These are phyloP conservation scores for Fusarium phyllophilum DNA, from an alignment of 2,329 filamentous ascomycete species.

Conservation along the genomic window DNA sequence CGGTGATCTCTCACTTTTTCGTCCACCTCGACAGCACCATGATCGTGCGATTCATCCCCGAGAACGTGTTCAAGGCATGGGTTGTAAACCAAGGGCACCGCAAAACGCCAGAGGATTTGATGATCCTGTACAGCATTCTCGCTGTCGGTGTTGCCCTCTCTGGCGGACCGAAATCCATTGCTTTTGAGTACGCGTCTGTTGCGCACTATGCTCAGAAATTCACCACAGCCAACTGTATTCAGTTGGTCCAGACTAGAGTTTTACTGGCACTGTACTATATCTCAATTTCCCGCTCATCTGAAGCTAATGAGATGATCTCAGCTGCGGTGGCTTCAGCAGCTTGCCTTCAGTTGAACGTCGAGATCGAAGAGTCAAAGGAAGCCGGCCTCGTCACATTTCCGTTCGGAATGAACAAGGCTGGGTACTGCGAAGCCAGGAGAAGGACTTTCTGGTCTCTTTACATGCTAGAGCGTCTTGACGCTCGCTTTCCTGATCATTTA, in stretches of 20 bases:
- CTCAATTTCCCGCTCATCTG: conserved; percentile 66
- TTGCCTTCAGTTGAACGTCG: conserved; percentile 71
- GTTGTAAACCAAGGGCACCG: conserved; percentile 48
- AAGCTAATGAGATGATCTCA: conserved; percentile 72
- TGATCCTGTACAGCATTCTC: conserved; percentile 58
- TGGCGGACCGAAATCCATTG: conserved; percentile 51
- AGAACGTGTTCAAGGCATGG: conserved; percentile 53
- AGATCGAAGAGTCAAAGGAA: conserved; percentile 61
- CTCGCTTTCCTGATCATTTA: conserved; percentile 63
- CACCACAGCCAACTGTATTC: conserved; percentile 54
- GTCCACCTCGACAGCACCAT: conserved; percentile 54
- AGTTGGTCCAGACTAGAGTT: conserved; percentile 74
- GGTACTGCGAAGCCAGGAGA: conserved; percentile 72
- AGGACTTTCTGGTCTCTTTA: conserved; percentile 79
- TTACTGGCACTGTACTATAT: conserved; percentile 74
- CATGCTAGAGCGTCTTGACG: conserved; percentile 74
- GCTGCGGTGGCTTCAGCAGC: conserved; percentile 69
- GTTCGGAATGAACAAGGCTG: conserved; percentile 66
- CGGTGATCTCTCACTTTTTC: conserved; percentile 55
- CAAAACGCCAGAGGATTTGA: conserved; percentile 56
- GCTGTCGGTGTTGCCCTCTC: conserved; percentile 53
- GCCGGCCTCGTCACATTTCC: conserved; percentile 55
- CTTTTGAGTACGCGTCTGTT: conserved; percentile 58
- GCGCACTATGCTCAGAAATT: conserved; percentile 64
- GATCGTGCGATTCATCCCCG: conserved; percentile 55